Percentiles rank a stretch among this genome's conserved stretches.
Conservation (phyloP, 1,139 yeast species). For the Waltiozyma solani region DNA sequence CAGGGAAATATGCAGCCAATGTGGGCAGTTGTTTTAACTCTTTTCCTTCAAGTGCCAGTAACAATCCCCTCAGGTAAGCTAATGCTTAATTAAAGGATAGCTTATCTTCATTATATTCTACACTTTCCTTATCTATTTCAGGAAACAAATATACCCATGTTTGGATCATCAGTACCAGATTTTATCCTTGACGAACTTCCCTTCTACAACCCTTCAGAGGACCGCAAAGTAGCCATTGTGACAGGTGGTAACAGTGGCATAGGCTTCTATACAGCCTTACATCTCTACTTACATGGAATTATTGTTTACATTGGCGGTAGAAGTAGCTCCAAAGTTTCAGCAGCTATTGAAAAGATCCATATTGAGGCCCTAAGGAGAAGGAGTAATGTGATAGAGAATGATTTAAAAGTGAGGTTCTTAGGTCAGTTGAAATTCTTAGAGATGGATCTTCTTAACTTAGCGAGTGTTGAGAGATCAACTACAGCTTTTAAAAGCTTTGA, state of each 20-base stretch:
- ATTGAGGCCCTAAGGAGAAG: slow-evolving; percentile 38
- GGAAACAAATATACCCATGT: too few relatives aligned
- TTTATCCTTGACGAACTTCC: slow-evolving; percentile 20
- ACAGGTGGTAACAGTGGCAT: slow-evolving; percentile 80
- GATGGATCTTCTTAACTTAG: slow-evolving; percentile 51
- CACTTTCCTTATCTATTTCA: too few relatives aligned
- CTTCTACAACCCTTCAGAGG: slow-evolving; percentile 23
- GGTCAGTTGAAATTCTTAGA: slow-evolving; percentile 55
- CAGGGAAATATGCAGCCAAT: too few relatives aligned
- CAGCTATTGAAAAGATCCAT: slow-evolving; percentile 45
- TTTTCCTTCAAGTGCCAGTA: too few relatives aligned
- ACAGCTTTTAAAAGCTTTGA: slow-evolving; percentile 39
- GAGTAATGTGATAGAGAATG: slow-evolving; percentile 12
- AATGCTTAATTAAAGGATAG: too few relatives aligned
- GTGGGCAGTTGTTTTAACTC: too few relatives aligned
- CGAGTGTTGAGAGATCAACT: slow-evolving; percentile 49
- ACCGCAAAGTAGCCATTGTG: slow-evolving; percentile 53
- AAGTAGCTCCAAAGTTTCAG: slow-evolving; percentile 40
- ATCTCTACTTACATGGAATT: slow-evolving; percentile 71
- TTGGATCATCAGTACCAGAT: neutral
- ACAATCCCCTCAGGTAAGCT: too few relatives aligned
- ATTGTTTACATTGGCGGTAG: slow-evolving; percentile 68
- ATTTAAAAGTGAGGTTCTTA: slow-evolving; percentile 21
- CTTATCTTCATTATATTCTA: too few relatives aligned
- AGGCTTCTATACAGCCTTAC: slow-evolving; percentile 70